These are phyloP conservation scores for Asterochloris erici DNA, from an alignment of 139 green algal species.

Conservation along the genomic window DNA sequence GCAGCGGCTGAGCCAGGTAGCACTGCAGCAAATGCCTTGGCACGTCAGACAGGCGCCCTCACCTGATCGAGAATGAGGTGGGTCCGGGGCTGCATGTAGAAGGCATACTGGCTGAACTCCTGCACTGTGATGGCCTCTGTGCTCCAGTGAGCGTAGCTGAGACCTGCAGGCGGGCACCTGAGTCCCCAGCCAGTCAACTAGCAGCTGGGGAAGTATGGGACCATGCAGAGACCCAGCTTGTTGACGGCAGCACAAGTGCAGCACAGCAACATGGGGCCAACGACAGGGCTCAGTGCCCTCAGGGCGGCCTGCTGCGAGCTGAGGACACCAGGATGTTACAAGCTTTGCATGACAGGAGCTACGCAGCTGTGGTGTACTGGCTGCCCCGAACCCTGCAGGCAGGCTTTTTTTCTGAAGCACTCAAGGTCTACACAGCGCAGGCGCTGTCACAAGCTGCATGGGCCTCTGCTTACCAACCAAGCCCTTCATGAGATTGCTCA, in stretches of 20 bases:
- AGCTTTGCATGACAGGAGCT: too few relatives aligned
- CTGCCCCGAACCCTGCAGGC: too few relatives aligned
- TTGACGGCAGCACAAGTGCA: not conserved
- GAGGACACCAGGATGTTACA: too few relatives aligned
- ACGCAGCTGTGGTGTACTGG: too few relatives aligned
- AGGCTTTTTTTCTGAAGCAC: too few relatives aligned
- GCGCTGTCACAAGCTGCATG: too few relatives aligned
- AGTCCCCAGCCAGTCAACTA: not conserved
- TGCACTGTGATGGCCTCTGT: conserved; percentile 16
- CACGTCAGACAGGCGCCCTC: not conserved
- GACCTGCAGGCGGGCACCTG: not conserved
- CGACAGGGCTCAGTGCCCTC: not conserved
- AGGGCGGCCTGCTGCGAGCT: too few relatives aligned
- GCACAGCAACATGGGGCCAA: not conserved
- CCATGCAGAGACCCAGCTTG: not conserved
- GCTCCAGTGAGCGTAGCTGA: conserved; percentile 10
- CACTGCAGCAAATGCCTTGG: not conserved
- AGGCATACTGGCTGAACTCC: conserved; percentile 23
- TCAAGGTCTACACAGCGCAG: too few relatives aligned
- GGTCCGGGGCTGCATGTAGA: conserved; percentile 29
- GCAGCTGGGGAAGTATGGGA: not conserved
- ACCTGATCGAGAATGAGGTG: conserved; percentile 21
- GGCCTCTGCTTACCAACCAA: conserved; percentile 9
- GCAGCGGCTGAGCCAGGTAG: not conserved
- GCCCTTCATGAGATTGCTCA: conserved; percentile 31